phyloP scores from a whole-genome alignment of 2,329 filamentous ascomycete species.

The Aspergillus vadensis region DNA sequence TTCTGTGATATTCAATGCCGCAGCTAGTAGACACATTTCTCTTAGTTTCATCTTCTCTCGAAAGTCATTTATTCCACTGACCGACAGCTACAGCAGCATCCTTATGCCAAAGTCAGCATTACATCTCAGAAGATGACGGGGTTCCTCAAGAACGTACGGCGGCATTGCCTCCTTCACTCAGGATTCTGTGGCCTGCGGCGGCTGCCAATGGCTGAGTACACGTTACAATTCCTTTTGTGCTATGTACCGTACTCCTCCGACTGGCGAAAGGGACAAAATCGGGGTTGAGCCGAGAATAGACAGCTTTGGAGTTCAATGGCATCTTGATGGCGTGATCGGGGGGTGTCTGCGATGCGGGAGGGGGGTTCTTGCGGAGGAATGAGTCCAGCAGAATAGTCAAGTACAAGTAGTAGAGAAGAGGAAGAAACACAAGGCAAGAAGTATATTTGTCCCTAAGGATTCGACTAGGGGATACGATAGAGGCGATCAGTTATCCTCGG shows the following conservation, averaged over 20 bases:
- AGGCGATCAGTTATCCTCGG: neutral
- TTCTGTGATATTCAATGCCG: slow-evolving; percentile 89
- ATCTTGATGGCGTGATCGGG: slow-evolving; percentile 32
- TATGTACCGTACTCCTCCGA: slow-evolving; percentile 88
- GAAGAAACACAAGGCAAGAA: neutral
- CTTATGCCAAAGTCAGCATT: slow-evolving; percentile 46
- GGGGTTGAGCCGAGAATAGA: slow-evolving; percentile 53
- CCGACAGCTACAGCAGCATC: slow-evolving; percentile 95
- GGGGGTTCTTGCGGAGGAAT: neutral
- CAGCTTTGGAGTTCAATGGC: slow-evolving; percentile 52
- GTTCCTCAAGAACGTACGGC: slow-evolving; percentile 63
- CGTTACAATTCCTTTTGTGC: slow-evolving; percentile 85
- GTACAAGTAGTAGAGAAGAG: neutral
- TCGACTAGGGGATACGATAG: neutral
- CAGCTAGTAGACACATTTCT: slow-evolving; percentile 58
- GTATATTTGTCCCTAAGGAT: no score
- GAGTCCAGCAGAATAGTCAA: no score
- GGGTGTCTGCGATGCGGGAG: neutral
- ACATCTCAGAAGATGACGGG: no score
- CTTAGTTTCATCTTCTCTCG: neutral
- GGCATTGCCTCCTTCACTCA: slow-evolving; percentile 89
- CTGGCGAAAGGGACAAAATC: slow-evolving; percentile 57
- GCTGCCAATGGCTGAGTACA: slow-evolving; percentile 88
- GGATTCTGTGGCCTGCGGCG: slow-evolving; percentile 79
- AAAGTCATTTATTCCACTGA: slow-evolving; percentile 43